These are phyloP conservation scores for Saccharomycopsis oosterbeekiorum DNA, from an alignment of 805 yeast species.

Conservation along the genomic window DNA sequence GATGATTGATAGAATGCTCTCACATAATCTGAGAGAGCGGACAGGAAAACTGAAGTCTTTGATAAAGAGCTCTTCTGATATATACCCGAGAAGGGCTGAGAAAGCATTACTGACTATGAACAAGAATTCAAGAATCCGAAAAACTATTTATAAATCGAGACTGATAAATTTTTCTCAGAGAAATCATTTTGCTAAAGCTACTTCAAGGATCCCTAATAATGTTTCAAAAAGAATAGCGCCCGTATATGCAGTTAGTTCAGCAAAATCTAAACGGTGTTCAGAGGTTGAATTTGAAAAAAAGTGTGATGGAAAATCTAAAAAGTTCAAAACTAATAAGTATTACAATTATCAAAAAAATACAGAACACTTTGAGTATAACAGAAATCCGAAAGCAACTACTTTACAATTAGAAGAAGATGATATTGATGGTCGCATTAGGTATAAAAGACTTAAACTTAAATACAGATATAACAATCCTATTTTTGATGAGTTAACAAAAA, in stretches of 20 bases:
- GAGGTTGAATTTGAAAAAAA: background rate
- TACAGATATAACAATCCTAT: background rate
- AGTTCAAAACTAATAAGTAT: background rate
- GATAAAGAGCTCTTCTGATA: background rate
- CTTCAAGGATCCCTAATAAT: background rate
- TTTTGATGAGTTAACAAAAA: background rate
- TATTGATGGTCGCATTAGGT: background rate
- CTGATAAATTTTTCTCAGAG: background rate
- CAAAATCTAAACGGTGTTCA: background rate
- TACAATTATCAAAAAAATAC: constrained; percentile 3
- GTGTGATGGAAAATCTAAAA: background rate
- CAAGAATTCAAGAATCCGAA: background rate
- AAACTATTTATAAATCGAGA: background rate
- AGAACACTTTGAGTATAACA: constrained; percentile 7
- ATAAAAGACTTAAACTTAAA: background rate
- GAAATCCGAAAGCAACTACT: constrained; percentile 13
- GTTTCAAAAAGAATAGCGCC: background rate
- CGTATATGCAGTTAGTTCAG: background rate
- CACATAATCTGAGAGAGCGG: background rate
- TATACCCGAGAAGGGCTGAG: background rate
- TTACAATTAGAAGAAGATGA: constrained; percentile 9
- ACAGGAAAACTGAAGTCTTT: background rate
- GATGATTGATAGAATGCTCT: constrained; percentile 5
- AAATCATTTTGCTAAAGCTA: background rate
- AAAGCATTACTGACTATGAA: background rate